A percentile compares a stretch with the other conserved stretches of the same genome.
Conservation (phyloP, 495 filamentous ascomycete species). For the Penicillium alfredii region DNA sequence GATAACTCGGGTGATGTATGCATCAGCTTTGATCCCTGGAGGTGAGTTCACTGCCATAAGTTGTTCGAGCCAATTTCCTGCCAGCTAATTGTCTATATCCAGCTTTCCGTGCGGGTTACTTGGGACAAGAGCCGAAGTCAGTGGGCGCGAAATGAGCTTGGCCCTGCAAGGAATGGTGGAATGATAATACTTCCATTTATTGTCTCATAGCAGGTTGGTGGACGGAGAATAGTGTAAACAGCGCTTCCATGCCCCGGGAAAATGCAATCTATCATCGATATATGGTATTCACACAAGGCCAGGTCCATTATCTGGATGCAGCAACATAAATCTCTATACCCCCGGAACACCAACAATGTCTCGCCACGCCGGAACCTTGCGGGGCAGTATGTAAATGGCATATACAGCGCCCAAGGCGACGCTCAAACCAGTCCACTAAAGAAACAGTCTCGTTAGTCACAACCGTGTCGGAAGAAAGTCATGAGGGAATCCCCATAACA, state of each 20-base stretch:
- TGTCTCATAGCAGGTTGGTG: background rate
- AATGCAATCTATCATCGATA: conserved; percentile 14
- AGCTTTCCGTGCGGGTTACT: conserved; percentile 35
- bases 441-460: conserved; percentile 15
- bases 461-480: too few species aligned
- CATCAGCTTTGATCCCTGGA: conserved; percentile 55
- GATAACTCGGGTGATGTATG: conserved; percentile 63
- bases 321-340: conserved; percentile 35
- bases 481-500: conserved; percentile 2
- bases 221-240: too few species aligned
- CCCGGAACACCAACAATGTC: conserved; percentile 71
- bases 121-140: conserved; percentile 30
- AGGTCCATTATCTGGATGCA: background rate
- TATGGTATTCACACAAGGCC: conserved; percentile 10
- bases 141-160: background rate
- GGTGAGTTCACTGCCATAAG: too few species aligned
- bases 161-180: background rate
- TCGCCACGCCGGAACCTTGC: conserved; percentile 56
- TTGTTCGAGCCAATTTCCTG: background rate
- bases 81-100: background rate
- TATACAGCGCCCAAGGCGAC: conserved; percentile 66
- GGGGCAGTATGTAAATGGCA: conserved; percentile 69
- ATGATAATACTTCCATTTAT: background rate
- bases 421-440: conserved; percentile 63
- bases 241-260: background rate